Evolutionary conservation across 2,329 filamentous ascomycete genomes (phyloP).

Genomic region (Ophiostoma pallidulum): DNA sequence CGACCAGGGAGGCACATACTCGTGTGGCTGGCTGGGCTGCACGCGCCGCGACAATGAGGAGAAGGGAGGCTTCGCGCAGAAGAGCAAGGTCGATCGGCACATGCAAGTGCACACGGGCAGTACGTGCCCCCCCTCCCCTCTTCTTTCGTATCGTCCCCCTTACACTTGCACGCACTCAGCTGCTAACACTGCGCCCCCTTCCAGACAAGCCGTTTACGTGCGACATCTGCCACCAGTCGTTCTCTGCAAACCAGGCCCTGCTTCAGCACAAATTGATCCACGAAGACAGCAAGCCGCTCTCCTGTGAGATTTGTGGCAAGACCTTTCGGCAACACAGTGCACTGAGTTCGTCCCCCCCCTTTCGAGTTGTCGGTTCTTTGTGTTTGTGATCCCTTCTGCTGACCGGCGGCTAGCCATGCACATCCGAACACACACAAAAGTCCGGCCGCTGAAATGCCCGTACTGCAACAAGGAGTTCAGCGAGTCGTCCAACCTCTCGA

Average conservation of each 20-base stretch:
- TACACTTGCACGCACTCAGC: no score
- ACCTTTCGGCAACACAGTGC: conserved; percentile 59
- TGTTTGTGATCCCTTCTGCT: neutral
- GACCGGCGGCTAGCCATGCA: conserved; percentile 51
- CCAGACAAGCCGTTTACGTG: conserved; percentile 52
- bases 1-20: conserved; percentile 34
- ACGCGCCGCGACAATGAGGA: conserved; percentile 33
- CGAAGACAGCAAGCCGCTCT: conserved; percentile 54
- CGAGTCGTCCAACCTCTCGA: conserved; percentile 58
- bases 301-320: conserved; percentile 47
- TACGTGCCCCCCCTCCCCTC: conserved; percentile 28
- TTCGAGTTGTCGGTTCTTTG: neutral
- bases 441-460: conserved; percentile 51
- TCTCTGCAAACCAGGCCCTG: conserved; percentile 59
- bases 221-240: conserved; percentile 42
- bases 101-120: conserved; percentile 57
- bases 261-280: conserved; percentile 60
- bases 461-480: conserved; percentile 51
- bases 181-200: neutral
- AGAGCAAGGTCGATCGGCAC: conserved; percentile 56
- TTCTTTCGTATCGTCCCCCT: neutral
- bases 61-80: conserved; percentile 44
- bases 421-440: conserved; percentile 54
- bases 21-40: conserved; percentile 48
- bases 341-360: conserved; percentile 39